Evolutionary conservation across 257 asterid species (phyloP), one percentile per base, ranked within the genome.

Genomic region (Solanum microdontum): DNA sequence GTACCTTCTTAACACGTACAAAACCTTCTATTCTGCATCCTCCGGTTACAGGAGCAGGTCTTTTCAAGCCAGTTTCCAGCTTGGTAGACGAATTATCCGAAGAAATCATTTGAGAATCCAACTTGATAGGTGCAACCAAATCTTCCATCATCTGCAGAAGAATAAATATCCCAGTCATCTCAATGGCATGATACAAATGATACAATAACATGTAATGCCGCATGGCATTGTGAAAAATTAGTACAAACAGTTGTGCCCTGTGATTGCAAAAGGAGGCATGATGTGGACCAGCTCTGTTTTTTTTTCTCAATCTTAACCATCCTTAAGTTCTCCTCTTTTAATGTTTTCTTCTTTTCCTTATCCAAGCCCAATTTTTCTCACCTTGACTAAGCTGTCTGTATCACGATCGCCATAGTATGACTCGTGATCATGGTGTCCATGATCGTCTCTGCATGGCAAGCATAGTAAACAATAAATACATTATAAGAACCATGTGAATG

Each of bases 361-460:
- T 60, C 72, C 84, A 85, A 28, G 84, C 40, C 69, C 85, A 80
- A 17, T 14, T 70, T 85, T 84, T 88, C 95, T 92, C 91, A 97
- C 99, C 97, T 91, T 92, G 87, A 96, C 95, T 51, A 97, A 93
- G 92, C 90, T 95, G 23, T 95, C 96, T 17, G 98, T 95, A 90
- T 97, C 99, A 82, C 99, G 95, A 91, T 97, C 99, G 3, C 99
- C 99, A 92, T 97, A 96, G 91, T 97, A 97, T 12, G 99, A 91
- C 90, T 97, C 99, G 48, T 97, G 99, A 11, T 96, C 97, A 83
- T 96, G 99, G 92, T 94, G 99, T 66, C 99, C 98, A 84, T 94
- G 97, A 64, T 93, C 95, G 24, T 93, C 99, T 88, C 98, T 97
- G 94, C 39, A 85, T 80, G 21, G 72, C 77, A 75, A 88, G 13